Conservation (phyloP, 2,329 filamentous ascomycete genomes). For the Aspergillus aculeatus region DNA sequence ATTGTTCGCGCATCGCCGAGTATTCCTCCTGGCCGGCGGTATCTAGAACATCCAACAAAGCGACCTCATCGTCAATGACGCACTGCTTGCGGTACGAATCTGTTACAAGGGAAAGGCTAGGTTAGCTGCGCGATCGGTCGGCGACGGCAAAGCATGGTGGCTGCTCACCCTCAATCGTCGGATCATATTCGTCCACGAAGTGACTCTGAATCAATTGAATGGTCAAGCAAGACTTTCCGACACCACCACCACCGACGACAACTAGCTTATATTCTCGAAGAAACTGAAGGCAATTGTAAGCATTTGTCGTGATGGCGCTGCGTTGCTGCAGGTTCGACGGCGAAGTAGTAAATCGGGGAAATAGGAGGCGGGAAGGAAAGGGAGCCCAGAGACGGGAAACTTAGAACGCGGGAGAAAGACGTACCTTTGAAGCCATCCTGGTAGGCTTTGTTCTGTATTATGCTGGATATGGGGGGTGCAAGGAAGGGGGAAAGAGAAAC, state of each 20-base stretch:
- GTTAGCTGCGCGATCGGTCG: slow-evolving; percentile 19
- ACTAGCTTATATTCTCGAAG: slow-evolving; percentile 93
- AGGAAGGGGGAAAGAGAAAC: slow-evolving; percentile 6
- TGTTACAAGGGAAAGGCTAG: slow-evolving; percentile 39
- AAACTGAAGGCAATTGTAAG: slow-evolving; percentile 56
- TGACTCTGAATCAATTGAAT: slow-evolving; percentile 95
- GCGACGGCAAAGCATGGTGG: slow-evolving; percentile 13
- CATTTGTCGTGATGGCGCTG: slow-evolving; percentile 14
- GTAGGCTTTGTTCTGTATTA: slow-evolving; percentile 15
- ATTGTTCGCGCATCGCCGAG: slow-evolving; percentile 98
- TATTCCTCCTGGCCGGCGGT: slow-evolving; percentile 99
- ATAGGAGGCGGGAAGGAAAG: slow-evolving; percentile 10
- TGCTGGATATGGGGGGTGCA: slow-evolving; percentile 10
- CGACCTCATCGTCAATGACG: slow-evolving; percentile 96
- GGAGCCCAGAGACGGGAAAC: slow-evolving; percentile 1
- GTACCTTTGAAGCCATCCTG: slow-evolving; percentile 34
- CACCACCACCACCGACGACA: slow-evolving; percentile 94
- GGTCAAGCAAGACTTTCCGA: slow-evolving; percentile 98
- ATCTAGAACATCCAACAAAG: slow-evolving; percentile 94
- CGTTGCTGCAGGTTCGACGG: background rate
- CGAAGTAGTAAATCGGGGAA: slow-evolving; percentile 2
- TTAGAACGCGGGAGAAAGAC: slow-evolving; percentile 9
- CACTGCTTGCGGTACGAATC: slow-evolving; percentile 99
- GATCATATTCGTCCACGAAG: slow-evolving; percentile 99
- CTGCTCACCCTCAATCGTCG: slow-evolving; percentile 84